phyloP scores from a whole-genome alignment of 2,329 filamentous ascomycete species.

The Chrysoporthe puriensis region DNA sequence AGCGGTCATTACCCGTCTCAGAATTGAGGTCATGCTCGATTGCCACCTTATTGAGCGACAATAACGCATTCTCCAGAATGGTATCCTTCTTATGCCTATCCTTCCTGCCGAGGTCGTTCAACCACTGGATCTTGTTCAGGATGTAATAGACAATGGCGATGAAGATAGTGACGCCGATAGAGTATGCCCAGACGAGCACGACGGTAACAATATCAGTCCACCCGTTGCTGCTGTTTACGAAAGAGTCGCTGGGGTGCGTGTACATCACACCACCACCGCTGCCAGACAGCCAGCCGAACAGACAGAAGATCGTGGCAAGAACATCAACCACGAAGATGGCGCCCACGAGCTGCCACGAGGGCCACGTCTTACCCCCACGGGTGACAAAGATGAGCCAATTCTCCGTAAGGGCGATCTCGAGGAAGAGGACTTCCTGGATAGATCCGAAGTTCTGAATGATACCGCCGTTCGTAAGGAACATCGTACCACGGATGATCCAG shows the following conservation, averaged over 20 bases:
- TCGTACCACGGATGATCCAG: conserved; percentile 72
- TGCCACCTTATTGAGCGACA: conserved; percentile 65
- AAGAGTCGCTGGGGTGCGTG: conserved; percentile 33
- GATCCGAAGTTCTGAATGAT: conserved; percentile 76
- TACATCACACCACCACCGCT: conserved; percentile 35
- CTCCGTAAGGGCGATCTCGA: conserved; percentile 73
- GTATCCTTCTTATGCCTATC: conserved; percentile 64
- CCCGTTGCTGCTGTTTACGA: conserved; percentile 42
- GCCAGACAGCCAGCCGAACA: conserved; percentile 73
- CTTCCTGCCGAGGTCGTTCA: conserved; percentile 66
- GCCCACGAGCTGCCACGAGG: conserved; percentile 72
- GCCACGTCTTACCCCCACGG: conserved; percentile 72
- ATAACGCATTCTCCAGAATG: conserved; percentile 68
- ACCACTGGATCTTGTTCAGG: conserved; percentile 60
- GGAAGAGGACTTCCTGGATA: conserved; percentile 75
- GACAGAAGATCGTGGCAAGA: conserved; percentile 72
- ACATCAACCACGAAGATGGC: conserved; percentile 75
- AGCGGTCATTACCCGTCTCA: conserved; percentile 19
- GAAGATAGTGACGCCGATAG: conserved; percentile 67
- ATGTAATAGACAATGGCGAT: conserved; percentile 68
- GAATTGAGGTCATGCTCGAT: conserved; percentile 59
- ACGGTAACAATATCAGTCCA: conserved; percentile 61
- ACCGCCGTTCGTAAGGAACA: conserved; percentile 72
- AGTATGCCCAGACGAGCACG: conserved; percentile 67
- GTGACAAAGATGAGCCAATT: conserved; percentile 83